Conservation (phyloP, 495 filamentous ascomycete genomes). For the Penicillium soppii region DNA sequence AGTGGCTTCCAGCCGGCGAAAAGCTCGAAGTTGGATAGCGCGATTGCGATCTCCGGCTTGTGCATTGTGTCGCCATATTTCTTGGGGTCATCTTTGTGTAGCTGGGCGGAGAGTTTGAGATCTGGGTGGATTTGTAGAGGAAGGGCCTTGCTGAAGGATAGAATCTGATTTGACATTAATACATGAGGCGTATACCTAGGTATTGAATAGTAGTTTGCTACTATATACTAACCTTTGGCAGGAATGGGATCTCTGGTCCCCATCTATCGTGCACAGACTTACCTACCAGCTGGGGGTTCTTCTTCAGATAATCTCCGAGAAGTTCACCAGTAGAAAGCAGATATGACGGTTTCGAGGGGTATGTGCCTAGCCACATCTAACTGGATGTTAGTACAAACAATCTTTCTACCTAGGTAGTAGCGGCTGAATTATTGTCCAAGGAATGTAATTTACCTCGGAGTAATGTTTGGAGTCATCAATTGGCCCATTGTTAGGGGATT, state of each 20-base stretch:
- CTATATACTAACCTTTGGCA: conserved; percentile 61
- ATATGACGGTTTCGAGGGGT: conserved; percentile 67
- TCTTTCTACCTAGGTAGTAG: too few species aligned
- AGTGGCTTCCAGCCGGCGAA: conserved; percentile 77
- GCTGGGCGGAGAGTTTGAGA: conserved; percentile 59
- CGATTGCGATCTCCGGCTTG: conserved; percentile 81
- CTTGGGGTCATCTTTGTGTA: conserved; percentile 62
- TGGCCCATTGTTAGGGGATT: conserved; percentile 37
- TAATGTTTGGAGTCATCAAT: conserved; percentile 46
- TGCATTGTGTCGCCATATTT: conserved; percentile 73
- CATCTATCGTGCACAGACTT: conserved; percentile 61
- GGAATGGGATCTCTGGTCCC: conserved; percentile 65
- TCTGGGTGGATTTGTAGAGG: conserved; percentile 81
- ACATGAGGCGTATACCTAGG: neutral
- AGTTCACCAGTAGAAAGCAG: conserved; percentile 60
- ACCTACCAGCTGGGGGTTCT: conserved; percentile 66
- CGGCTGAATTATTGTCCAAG: too few species aligned
- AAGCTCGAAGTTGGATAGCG: conserved; percentile 73
- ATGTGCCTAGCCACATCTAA: conserved; percentile 81
- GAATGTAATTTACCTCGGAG: conserved; percentile 36
- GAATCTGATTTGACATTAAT: conserved; percentile 43
- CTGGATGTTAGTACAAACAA: neutral
- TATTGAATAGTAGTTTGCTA: too few species aligned
- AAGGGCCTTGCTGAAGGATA: conserved; percentile 76
- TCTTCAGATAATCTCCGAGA: conserved; percentile 63